phyloP scores from a whole-genome alignment of 2,329 filamentous ascomycete genomes.

The Grosmannia clavigera region DNA sequence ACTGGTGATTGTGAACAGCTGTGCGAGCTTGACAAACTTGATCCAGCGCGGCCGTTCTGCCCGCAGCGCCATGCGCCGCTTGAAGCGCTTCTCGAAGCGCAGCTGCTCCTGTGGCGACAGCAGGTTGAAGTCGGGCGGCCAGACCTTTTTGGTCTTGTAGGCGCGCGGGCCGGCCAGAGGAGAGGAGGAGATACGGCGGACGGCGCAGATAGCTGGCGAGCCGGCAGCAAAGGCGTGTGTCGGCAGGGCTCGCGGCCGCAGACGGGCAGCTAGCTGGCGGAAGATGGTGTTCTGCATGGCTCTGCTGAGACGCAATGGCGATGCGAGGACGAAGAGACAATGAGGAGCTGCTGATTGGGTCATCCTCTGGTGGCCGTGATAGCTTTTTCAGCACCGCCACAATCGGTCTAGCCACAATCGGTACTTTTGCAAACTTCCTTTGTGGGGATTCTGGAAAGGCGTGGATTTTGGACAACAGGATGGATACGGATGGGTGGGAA shows the following conservation, averaged over 20 bases:
- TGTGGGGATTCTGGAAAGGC: too few species aligned
- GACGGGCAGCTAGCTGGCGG: not conserved
- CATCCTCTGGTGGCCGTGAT: not conserved
- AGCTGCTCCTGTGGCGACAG: slow-evolving; percentile 63
- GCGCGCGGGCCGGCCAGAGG: not conserved
- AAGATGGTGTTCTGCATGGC: not conserved
- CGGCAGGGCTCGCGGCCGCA: not conserved
- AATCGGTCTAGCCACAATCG: not conserved
- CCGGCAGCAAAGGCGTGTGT: not conserved
- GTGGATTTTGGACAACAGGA: too few species aligned
- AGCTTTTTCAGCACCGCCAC: not conserved
- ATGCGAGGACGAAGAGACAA: not conserved
- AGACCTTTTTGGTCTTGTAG: slow-evolving; percentile 56
- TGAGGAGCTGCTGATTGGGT: not conserved
- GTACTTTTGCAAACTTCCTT: not conserved
- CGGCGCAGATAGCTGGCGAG: not conserved
- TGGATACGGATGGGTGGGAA: not conserved
- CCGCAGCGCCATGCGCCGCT: slow-evolving; percentile 52
- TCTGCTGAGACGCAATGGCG: not conserved
- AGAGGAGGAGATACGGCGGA: not conserved
- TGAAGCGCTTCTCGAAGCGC: slow-evolving; percentile 66
- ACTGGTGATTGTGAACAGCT: slow-evolving; percentile 48
- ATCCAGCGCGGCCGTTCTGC: slow-evolving; percentile 51
- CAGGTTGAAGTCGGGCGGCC: slow-evolving; percentile 65
- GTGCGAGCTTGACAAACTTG: slow-evolving; percentile 51